These are phyloP conservation scores for Aciculosporium take DNA, from an alignment of 2,329 filamentous ascomycete genomes.

Conservation along the genomic window DNA sequence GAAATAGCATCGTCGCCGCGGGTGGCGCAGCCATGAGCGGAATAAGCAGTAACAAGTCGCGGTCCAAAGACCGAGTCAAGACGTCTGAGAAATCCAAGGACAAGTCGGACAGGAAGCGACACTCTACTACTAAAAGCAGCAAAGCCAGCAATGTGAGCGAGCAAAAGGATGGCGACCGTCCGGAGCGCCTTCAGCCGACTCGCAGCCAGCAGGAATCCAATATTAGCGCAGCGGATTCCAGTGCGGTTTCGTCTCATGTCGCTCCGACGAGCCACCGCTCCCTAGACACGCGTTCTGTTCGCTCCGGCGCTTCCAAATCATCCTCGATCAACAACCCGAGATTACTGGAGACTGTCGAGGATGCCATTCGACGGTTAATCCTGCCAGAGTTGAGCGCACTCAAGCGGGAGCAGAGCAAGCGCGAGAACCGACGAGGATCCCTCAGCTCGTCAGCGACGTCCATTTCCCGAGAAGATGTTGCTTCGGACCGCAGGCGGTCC, in stretches of 20 bases:
- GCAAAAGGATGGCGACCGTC: constrained; percentile 31
- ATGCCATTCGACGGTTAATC: constrained; percentile 79
- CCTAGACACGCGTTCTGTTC: constrained; percentile 38
- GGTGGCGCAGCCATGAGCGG: constrained; percentile 28
- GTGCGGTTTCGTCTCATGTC: constrained; percentile 37
- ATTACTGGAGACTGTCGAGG: constrained; percentile 79
- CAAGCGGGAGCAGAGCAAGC: constrained; percentile 76
- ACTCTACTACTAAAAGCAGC: constrained; percentile 28
- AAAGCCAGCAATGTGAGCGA: constrained; percentile 35
- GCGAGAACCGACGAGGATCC: constrained; percentile 56
- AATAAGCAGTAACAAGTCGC: constrained; percentile 29
- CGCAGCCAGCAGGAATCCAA: constrained; percentile 37
- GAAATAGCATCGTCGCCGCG: constrained; percentile 23
- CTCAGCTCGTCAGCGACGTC: constrained; percentile 41
- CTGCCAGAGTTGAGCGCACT: constrained; percentile 82
- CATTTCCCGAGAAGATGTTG: constrained; percentile 38
- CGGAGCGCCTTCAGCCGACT: constrained; percentile 35
- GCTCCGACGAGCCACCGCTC: constrained; percentile 42
- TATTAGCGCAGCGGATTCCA: constrained; percentile 39
- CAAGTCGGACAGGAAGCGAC: constrained; percentile 34
- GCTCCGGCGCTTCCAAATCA: constrained; percentile 42
- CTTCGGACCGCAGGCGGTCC: constrained; percentile 47
- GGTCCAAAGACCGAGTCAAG: constrained; percentile 29
- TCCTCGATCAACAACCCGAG: constrained; percentile 89
- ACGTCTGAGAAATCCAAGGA: constrained; percentile 28